Evolutionary conservation across 78 protist genomes (phyloP), one percentile per base, ranked within the genome.

Genomic region (Monocercomonoides exilis): DNA sequence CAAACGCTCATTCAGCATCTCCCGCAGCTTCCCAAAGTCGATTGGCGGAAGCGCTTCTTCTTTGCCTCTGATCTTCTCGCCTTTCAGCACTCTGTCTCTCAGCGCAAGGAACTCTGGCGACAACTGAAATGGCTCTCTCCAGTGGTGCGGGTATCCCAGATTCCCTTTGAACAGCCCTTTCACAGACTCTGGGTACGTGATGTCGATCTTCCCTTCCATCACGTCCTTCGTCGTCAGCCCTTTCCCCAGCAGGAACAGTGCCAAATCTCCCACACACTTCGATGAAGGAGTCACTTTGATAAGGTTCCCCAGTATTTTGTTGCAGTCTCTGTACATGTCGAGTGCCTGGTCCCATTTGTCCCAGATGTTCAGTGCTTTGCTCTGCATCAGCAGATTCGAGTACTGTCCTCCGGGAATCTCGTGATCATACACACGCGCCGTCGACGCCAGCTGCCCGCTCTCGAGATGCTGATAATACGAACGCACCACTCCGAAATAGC

Each of bases 341-440:
- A 87, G 89, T 29, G 93, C 85, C 77, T 54, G 88, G 1, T 41
- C 43, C 97, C 97, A 95, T 43, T 79, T 82, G 79, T 85, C 88
- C 38, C 77, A 44, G 5, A 93, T 90, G 11, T 95, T 94, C 85
- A 94, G 82, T 2, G n/a, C 43, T 35, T 77, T 0, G 4, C 91
- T 46, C 84, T 95, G 97, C 91, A 87, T 88, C 64, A 81, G 85
- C n/a, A 95, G 92, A 91, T 95, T 95, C 77, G 94, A 88, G 92
- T 91, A 93, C 92, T 95, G 97, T 0, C 97, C 96, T 11, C 97
- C 97, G 29, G 97, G 97, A 33, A 95, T 95, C 90, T 95, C 93
- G 88, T 95, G 92, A 32, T 77, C 79, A 87, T 90, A 94, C 41
- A 79, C 82, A 21, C 82, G 82, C 45, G 82, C 82, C 4, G 82